These are phyloP conservation scores for Vigna unguiculata DNA, from an alignment of 306 rosid genomes.

Conservation along the genomic window DNA sequence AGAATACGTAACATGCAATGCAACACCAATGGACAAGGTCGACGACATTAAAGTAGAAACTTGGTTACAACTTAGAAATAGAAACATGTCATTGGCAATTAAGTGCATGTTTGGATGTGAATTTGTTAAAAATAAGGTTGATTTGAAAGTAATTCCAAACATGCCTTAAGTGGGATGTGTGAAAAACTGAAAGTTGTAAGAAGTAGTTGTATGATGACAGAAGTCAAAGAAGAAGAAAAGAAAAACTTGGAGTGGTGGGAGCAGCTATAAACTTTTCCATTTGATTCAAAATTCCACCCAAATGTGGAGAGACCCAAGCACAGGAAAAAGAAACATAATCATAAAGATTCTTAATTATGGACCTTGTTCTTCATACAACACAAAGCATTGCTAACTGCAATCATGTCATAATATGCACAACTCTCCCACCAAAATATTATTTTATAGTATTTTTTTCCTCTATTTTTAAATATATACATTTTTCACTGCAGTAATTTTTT, in stretches of 20 bases:
- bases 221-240: background rate
- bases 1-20: too few relatives aligned
- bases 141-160: too few relatives aligned
- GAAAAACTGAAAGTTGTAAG: background rate
- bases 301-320: background rate
- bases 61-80: background rate
- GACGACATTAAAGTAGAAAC: background rate
- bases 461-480: too few relatives aligned
- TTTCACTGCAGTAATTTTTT: too few relatives aligned
- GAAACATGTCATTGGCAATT: background rate
- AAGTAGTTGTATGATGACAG: background rate
- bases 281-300: background rate
- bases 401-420: background rate
- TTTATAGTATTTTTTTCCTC: background rate
- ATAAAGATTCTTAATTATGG: constrained; percentile 17
- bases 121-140: too few relatives aligned
- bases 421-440: background rate
- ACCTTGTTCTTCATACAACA: constrained; percentile 21
- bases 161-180: background rate
- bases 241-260: constrained; percentile 3
- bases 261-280: background rate
- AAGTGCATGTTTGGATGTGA: too few relatives aligned
- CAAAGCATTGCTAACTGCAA: constrained; percentile 14
- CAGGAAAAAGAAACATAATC: constrained; percentile 29
- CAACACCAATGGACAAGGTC: too few relatives aligned